Base-by-base conservation (phyloP, 2,329 filamentous ascomycete species). In the Sclerotinia trifoliorum region DNA sequence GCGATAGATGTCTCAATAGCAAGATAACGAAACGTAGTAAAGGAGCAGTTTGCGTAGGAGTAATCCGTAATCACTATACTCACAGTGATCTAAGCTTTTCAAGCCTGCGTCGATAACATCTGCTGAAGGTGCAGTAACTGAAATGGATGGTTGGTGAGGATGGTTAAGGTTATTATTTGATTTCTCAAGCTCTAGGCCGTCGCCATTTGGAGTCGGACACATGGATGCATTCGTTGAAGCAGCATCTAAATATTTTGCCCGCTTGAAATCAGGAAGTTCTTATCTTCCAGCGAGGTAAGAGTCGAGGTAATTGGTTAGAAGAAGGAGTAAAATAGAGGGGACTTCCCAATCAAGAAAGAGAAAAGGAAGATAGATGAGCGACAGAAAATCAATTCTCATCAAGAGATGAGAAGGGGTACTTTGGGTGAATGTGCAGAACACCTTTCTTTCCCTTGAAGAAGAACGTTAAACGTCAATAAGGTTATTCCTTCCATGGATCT, bases 11-110 rank as follows among this genome's bases (percentile, higher is more conserved):
- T 49, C 58, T 35, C 29, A 21, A 49, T 24, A 49, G 44, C 58
- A 48, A 61, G 39, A 46, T 29, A 61, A 35, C 26, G n/a, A 11
- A 42, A 35, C 19, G n/a, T 19, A 46, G 32, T 21, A 10, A 32
- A 35, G 15, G 42, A 7, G 32, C 44, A 68, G 17, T 52, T 46
- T 13, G 67, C 52, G 56, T 32, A 42, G 46, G 39, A 26, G 39
- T 44, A 29, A 52, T 46, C 24, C 39, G 48, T 46, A 19, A 52
- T 54, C 65, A 61, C 65, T 32, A 67, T 35, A 71, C 72, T 73
- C 83, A 89, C 91, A 94, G 78, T 94, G 91, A 81, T 96, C 87
- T 68, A 93, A 81, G 78, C 90, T 93, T 78, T 87, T 88, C 78
- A 96, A 81, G 62, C 94, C 94, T 66, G 94, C 94, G 78, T 94